Evolutionary conservation across 23 red algal species (phyloP).

Genomic region (Porphyridium purpureum): DNA sequence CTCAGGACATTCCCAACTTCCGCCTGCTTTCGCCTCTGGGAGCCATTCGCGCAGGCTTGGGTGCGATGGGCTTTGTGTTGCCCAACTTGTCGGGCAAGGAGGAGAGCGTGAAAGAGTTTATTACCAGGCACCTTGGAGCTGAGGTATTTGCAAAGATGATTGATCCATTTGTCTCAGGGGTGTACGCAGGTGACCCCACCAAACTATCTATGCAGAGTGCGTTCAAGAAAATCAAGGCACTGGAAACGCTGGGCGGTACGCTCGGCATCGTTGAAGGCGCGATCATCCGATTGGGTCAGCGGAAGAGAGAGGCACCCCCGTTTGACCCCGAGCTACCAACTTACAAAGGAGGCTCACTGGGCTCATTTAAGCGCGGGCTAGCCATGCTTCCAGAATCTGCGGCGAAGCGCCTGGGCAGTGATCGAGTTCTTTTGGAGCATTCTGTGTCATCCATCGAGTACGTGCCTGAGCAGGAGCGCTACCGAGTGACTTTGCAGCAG

Average conservation of each 20-base stretch:
- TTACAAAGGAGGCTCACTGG: slow-evolving; percentile 59
- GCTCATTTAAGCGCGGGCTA: slow-evolving; percentile 66
- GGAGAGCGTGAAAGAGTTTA: slow-evolving; percentile 81
- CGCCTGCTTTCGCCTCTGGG: slow-evolving; percentile 47
- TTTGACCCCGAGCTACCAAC: slow-evolving; percentile 36
- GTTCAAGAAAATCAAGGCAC: slow-evolving; percentile 76
- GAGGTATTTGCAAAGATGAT: slow-evolving; percentile 86
- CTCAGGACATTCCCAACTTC: slow-evolving; percentile 55
- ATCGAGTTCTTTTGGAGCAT: slow-evolving; percentile 26
- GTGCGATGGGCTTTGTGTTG: slow-evolving; percentile 59
- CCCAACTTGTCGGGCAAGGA: slow-evolving; percentile 19
- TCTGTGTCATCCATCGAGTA: slow-evolving; percentile 19
- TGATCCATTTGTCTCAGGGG: slow-evolving; percentile 86
- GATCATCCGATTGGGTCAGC: slow-evolving; percentile 58
- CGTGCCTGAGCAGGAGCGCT: slow-evolving; percentile 14
- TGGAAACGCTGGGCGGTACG: slow-evolving; percentile 56
- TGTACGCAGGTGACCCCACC: slow-evolving; percentile 79
- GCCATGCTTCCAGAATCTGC: slow-evolving; percentile 49
- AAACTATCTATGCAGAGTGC: slow-evolving; percentile 54
- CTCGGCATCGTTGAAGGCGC: slow-evolving; percentile 77
- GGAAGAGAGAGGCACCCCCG: slow-evolving; percentile 25
- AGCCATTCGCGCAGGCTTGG: slow-evolving; percentile 64
- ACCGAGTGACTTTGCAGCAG: background rate
- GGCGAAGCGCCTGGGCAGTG: slow-evolving; percentile 11
- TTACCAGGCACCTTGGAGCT: slow-evolving; percentile 70